These are phyloP conservation scores for Calonectria leucothoes DNA, from an alignment of 2,329 filamentous ascomycete genomes.

Conservation along the genomic window DNA sequence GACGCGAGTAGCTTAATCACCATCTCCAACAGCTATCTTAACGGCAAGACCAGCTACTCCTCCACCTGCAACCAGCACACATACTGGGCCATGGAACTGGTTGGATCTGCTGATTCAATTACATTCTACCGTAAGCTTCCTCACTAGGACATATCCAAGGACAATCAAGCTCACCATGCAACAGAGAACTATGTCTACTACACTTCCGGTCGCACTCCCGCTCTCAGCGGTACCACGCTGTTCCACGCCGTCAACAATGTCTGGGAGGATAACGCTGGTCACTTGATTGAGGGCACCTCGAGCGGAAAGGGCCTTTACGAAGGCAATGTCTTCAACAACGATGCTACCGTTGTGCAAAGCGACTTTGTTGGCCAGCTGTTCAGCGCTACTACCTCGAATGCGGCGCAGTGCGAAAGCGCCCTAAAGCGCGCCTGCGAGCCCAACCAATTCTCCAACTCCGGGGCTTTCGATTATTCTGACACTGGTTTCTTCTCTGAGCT, in stretches of 20 bases:
- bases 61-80: neutral
- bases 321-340: conserved; percentile 1
- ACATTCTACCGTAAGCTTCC: neutral
- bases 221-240: neutral
- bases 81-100: conserved; percentile 6
- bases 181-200: conserved; percentile 8
- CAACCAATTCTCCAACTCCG: neutral
- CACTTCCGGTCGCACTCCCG: neutral
- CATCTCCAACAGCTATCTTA: neutral
- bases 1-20: neutral
- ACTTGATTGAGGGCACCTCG: neutral
- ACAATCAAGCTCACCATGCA: neutral
- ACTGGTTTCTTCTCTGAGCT: neutral
- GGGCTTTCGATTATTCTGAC: neutral
- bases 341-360: neutral
- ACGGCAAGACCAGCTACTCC: conserved; percentile 5
- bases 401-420: neutral
- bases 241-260: conserved; percentile 6
- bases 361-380: neutral
- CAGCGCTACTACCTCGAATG: neutral
- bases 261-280: neutral
- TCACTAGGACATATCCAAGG: too few relatives aligned
- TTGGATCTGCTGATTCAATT: neutral
- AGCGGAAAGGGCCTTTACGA: neutral
- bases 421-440: neutral